Evolutionary conservation across 345 rosid species (phyloP).

Genomic region (Acer saccharum): DNA sequence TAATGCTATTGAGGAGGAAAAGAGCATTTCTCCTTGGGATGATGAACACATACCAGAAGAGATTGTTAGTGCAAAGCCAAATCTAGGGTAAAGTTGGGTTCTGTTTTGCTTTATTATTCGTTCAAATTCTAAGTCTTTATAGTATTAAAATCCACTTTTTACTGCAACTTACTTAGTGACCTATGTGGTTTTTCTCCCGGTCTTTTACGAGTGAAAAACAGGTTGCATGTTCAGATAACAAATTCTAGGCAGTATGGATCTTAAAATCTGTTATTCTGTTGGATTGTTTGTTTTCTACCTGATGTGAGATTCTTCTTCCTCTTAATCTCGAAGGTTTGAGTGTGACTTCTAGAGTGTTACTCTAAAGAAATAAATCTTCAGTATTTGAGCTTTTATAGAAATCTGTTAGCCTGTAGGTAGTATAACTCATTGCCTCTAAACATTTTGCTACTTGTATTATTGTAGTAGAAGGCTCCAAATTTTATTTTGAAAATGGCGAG

Average conservation of each 20-base stretch:
- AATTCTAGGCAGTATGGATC: neutral
- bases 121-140: constrained; percentile 9
- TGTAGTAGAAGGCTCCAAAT: neutral
- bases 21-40: constrained; percentile 74
- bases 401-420: neutral
- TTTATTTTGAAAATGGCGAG: neutral
- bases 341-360: neutral
- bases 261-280: neutral
- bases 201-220: neutral
- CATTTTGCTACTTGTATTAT: neutral
- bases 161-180: neutral
- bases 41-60: constrained; percentile 88
- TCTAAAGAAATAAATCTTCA: neutral
- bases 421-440: neutral
- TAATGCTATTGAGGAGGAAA: constrained; percentile 60
- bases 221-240: neutral
- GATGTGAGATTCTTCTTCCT: constrained; percentile 1
- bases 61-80: constrained; percentile 68
- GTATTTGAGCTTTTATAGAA: neutral
- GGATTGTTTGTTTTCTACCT: neutral
- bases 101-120: constrained; percentile 14
- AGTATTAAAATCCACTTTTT: neutral
- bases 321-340: neutral
- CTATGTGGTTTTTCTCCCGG: neutral
- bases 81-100: constrained; percentile 60